These are phyloP conservation scores for Plectosphaerella sp. DNA, from an alignment of 2,329 filamentous ascomycete species.

Conservation along the genomic window DNA sequence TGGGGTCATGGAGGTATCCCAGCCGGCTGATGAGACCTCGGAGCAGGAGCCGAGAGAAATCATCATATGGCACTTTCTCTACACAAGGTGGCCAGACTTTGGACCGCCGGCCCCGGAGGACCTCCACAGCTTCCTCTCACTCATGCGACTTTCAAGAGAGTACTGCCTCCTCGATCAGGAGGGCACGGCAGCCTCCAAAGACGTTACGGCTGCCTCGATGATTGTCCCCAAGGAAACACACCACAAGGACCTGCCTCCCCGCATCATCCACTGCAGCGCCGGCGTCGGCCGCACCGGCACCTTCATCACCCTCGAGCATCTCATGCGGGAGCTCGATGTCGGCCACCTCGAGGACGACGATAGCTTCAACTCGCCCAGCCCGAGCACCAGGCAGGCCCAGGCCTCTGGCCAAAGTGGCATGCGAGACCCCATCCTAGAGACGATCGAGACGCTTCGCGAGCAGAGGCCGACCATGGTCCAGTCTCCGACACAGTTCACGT, in stretches of 20 bases:
- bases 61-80: constrained; percentile 78
- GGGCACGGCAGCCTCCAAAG: constrained; percentile 45
- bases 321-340: constrained; percentile 74
- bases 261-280: constrained; percentile 83
- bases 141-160: constrained; percentile 63
- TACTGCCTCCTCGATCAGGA: constrained; percentile 12
- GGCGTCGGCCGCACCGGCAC: constrained; percentile 93
- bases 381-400: constrained; percentile 16
- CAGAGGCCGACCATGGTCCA: constrained; percentile 97
- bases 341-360: constrained; percentile 58
- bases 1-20: not conserved
- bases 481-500: constrained; percentile 75
- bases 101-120: constrained; percentile 70
- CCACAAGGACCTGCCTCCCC: constrained; percentile 45
- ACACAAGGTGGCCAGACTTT: constrained; percentile 87
- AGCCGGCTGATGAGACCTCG: constrained; percentile 20
- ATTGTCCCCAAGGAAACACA: not conserved
- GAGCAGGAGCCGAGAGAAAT: constrained; percentile 43
- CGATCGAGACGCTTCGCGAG: constrained; percentile 75
- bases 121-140: constrained; percentile 61
- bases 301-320: constrained; percentile 92
- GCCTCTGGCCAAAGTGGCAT: constrained; percentile 14
- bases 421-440: constrained; percentile 67
- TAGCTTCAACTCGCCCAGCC: constrained; percentile 13
- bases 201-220: constrained; percentile 24